phyloP scores from a whole-genome alignment of 768 basidiomycete genomes.

The Termitomyces sp. region DNA sequence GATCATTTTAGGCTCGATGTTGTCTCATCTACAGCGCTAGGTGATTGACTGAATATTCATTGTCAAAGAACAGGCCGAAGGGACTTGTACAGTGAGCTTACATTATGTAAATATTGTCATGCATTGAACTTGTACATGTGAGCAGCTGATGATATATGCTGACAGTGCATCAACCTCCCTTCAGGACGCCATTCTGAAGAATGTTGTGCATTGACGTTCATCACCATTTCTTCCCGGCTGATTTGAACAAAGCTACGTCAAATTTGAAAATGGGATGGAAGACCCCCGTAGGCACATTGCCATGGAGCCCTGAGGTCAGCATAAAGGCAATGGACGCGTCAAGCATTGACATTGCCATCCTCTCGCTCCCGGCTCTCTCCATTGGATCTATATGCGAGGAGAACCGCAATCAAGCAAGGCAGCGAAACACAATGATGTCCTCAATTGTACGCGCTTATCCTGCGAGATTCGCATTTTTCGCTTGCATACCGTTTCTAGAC shows the following conservation, averaged over 20 bases:
- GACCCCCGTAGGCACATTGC: conserved; percentile 60
- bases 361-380: conserved; percentile 62
- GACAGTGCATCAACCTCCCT: background rate
- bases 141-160: no score
- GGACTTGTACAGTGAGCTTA: no score
- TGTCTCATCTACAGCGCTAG: no score
- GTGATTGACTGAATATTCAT: no score
- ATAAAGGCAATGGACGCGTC: conserved; percentile 61
- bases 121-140: no score
- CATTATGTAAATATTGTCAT: no score
- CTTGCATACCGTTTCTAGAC: conserved; percentile 56
- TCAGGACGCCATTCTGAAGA: background rate
- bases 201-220: conserved; percentile 61
- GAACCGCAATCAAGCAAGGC: conserved; percentile 39
- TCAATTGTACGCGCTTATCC: conserved; percentile 48
- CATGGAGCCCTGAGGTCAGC: conserved; percentile 61
- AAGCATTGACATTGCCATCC: conserved; percentile 55
- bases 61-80: no score
- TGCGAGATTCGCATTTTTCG: conserved; percentile 67
- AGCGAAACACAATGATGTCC: conserved; percentile 45
- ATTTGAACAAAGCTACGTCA: conserved; percentile 42
- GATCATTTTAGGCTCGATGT: no score
- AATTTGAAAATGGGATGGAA: conserved; percentile 55
- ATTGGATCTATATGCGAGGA: conserved; percentile 33
- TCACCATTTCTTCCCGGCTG: conserved; percentile 67